phyloP scores from a whole-genome alignment of 2,329 filamentous ascomycete species.

The Penicillium hesseltinei region DNA sequence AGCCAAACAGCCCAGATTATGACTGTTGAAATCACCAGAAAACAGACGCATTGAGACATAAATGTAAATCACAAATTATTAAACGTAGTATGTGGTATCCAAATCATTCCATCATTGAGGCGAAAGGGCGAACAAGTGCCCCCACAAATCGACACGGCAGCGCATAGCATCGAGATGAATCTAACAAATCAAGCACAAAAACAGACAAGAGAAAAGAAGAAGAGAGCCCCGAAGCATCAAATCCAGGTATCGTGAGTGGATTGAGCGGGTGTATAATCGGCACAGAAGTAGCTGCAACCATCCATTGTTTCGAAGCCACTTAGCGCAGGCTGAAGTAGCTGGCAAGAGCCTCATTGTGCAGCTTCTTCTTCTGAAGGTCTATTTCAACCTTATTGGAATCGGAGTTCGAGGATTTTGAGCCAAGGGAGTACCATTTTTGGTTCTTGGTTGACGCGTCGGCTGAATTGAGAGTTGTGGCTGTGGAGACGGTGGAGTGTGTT shows the following conservation, averaged over 20 bases:
- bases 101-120: constrained; percentile 16
- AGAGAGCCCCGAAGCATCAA: background rate
- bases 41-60: background rate
- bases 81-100: constrained; percentile 4
- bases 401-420: constrained; percentile 8
- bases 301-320: background rate
- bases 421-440: constrained; percentile 22
- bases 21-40: background rate
- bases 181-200: background rate
- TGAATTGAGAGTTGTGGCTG: constrained; percentile 26
- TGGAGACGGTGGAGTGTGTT: constrained; percentile 25
- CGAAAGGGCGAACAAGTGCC: background rate
- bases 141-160: background rate
- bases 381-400: background rate
- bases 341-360: constrained; percentile 25
- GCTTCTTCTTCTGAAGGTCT: constrained; percentile 6
- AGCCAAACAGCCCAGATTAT: background rate
- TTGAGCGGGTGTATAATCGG: background rate
- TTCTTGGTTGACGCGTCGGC: constrained; percentile 12
- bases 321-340: constrained; percentile 26
- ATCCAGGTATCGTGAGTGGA: background rate
- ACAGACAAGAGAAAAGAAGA: background rate
- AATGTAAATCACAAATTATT: background rate
- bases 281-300: background rate
- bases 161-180: background rate